Conservation (phyloP, 2,329 filamentous ascomycete genomes). For the Pseudogymnoascus sp. region DNA sequence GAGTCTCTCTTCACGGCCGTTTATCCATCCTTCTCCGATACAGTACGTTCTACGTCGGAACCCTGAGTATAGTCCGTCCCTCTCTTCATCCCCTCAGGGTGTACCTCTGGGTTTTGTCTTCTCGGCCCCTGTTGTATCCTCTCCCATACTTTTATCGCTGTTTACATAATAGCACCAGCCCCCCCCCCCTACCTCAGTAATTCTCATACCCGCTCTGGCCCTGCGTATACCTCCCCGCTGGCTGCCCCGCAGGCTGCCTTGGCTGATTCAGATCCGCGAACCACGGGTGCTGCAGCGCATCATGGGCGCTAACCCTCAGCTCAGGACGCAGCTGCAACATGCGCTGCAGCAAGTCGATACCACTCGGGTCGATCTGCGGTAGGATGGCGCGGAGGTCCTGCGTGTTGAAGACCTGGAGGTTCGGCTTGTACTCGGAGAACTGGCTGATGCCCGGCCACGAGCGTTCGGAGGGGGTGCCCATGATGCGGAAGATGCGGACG, state of each 20-base stretch:
- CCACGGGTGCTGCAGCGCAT: conserved; percentile 86
- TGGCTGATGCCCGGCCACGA: conserved; percentile 93
- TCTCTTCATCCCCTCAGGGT: neutral
- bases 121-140: neutral
- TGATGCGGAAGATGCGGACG: conserved; percentile 92
- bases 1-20: neutral
- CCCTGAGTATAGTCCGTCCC: neutral
- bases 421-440: conserved; percentile 95
- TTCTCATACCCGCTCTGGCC: neutral
- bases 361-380: conserved; percentile 78
- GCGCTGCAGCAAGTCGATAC: conserved; percentile 75
- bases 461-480: conserved; percentile 93
- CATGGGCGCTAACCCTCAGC: conserved; percentile 76
- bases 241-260: conserved; percentile 33
- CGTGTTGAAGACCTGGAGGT: conserved; percentile 88
- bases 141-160: neutral
- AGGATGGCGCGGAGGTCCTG: conserved; percentile 82
- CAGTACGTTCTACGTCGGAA: neutral
- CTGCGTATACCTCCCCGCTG: neutral
- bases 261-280: conserved; percentile 65
- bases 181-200: neutral
- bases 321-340: conserved; percentile 94
- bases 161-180: conserved; percentile 6
- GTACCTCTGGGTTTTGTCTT: neutral
- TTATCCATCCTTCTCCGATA: neutral